Conservation (phyloP, 164 flowering plant species). For the Vitis vinifera region DNA sequence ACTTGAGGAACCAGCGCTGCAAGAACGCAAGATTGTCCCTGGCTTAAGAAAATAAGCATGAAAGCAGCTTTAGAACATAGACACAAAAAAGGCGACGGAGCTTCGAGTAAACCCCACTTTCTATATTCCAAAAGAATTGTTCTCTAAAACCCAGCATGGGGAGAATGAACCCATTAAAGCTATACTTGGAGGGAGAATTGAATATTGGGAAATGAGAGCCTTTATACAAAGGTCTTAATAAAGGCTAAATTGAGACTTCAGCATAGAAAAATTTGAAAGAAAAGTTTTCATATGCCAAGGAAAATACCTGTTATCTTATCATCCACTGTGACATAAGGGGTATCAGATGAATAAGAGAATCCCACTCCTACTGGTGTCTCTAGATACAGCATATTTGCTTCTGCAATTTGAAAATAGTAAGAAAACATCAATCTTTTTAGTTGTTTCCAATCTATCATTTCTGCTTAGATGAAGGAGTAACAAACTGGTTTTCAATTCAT, state of each 20-base stretch:
- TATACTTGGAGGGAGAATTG: no score
- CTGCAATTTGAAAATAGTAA: constrained; percentile 38
- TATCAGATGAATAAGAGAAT: constrained; percentile 73
- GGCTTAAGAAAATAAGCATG: constrained; percentile 39
- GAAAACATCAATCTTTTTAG: no score
- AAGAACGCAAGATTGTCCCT: constrained; percentile 73
- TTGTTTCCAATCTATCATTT: no score
- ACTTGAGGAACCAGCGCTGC: constrained; percentile 66
- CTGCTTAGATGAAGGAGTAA: not conserved
- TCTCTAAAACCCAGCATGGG: no score
- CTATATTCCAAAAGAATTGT: no score
- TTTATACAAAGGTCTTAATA: no score
- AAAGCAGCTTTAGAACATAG: constrained; percentile 16
- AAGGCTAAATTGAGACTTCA: constrained; percentile 9
- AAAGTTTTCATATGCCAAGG: not conserved
- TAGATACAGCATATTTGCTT: constrained; percentile 88
- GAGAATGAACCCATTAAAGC: no score
- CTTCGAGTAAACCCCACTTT: no score
- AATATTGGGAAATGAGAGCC: no score
- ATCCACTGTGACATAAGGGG: constrained; percentile 52
- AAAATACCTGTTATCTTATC: constrained; percentile 77
- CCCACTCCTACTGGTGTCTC: constrained; percentile 72
- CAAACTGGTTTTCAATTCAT: not conserved
- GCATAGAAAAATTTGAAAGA: not conserved
- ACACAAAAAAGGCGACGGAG: constrained; percentile 4